These are phyloP conservation scores for Oryza australiensis DNA, from an alignment of 176 grass and related monocot genomes.

Conservation along the genomic window DNA sequence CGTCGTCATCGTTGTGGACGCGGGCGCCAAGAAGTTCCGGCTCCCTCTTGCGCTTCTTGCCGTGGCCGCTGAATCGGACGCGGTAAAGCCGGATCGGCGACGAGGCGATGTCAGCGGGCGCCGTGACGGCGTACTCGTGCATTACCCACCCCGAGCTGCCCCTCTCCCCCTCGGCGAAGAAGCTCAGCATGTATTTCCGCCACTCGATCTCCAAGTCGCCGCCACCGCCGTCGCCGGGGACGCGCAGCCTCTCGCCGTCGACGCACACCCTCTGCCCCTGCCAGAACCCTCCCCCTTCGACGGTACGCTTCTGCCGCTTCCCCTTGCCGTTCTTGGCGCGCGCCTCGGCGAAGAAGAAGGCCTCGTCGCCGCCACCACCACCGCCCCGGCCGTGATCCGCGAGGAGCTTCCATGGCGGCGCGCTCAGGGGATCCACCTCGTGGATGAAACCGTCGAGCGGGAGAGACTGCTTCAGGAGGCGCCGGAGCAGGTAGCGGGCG, in stretches of 20 bases:
- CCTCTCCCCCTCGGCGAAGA: background rate
- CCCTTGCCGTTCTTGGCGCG: background rate
- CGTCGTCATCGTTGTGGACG: too few species aligned
- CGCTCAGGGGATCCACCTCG: background rate
- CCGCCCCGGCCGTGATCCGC: background rate
- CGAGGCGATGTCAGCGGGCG: background rate
- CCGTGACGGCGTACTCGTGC: conserved; percentile 29
- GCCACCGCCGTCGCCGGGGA: background rate
- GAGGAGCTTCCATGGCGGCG: conserved; percentile 31
- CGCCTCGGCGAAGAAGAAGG: conserved; percentile 21
- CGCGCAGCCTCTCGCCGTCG: background rate
- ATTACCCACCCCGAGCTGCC: conserved; percentile 34
- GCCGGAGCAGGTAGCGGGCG: background rate
- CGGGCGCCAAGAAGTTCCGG: too few species aligned
- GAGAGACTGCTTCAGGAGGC: background rate
- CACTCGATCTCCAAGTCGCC: too few species aligned
- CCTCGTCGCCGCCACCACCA: background rate
- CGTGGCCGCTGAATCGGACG: background rate
- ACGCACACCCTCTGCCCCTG: background rate
- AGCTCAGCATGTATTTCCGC: conserved; percentile 4
- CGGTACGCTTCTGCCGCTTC: background rate
- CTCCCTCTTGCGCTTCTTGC: too few species aligned
- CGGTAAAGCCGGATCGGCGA: background rate
- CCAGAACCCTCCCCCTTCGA: background rate
- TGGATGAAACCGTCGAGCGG: background rate